Percentiles rank a stretch among this genome's conserved stretches.
phyloP scores from a whole-genome alignment of 2,329 filamentous ascomycete species.

The Claviceps sp. region DNA sequence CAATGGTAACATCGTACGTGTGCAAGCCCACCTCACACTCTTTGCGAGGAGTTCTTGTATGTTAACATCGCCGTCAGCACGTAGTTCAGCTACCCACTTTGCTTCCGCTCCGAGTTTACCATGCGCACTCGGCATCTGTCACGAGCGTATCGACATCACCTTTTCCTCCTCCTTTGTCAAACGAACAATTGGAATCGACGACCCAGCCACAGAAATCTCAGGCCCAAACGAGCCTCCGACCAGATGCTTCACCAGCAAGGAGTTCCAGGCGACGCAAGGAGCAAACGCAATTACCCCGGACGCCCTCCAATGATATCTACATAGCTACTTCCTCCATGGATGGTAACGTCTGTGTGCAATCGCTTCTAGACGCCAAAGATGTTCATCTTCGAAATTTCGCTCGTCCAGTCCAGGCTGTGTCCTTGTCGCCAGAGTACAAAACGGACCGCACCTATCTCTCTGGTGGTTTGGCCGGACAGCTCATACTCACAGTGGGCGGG shows the following conservation, averaged over 20 bases:
- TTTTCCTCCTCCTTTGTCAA: slow-evolving; percentile 46
- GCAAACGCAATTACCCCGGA: slow-evolving; percentile 48
- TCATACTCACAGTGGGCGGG: slow-evolving; percentile 76
- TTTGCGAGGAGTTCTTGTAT: neutral
- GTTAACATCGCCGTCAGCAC: slow-evolving; percentile 41
- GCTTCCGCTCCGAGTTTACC: slow-evolving; percentile 71
- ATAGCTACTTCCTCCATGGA: slow-evolving; percentile 91
- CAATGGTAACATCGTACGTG: slow-evolving; percentile 83
- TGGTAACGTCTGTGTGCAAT: slow-evolving; percentile 87
- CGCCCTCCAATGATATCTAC: slow-evolving; percentile 79
- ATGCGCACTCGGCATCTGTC: slow-evolving; percentile 83
- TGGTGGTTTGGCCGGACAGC: slow-evolving; percentile 73
- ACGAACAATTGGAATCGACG: slow-evolving; percentile 27
- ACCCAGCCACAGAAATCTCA: slow-evolving; percentile 23
- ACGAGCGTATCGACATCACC: slow-evolving; percentile 86
- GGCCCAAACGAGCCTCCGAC: slow-evolving; percentile 17
- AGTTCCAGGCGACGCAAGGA: slow-evolving; percentile 39
- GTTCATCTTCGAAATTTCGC: slow-evolving; percentile 88
- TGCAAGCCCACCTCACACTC: neutral
- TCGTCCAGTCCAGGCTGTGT: slow-evolving; percentile 80
- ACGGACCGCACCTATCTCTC: slow-evolving; percentile 81
- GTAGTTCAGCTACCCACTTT: slow-evolving; percentile 74
- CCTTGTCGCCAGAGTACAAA: slow-evolving; percentile 89
- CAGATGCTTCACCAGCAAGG: slow-evolving; percentile 31
- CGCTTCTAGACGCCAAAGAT: slow-evolving; percentile 75